Conservation (phyloP, 2,329 filamentous ascomycete genomes). For the Trichoderma sp. region DNA sequence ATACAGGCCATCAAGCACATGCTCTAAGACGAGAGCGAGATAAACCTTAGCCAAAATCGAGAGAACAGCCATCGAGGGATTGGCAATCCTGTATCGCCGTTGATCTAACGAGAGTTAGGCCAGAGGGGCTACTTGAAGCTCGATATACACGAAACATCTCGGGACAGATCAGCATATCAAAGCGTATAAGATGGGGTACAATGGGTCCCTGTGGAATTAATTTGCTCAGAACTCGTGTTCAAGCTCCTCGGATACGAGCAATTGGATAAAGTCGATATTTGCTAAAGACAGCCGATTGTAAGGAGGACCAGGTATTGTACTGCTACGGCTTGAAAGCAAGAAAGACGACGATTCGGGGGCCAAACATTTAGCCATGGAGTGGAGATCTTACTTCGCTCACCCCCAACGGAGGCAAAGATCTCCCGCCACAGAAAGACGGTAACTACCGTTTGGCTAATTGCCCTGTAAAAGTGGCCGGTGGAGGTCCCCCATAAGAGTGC, state of each 20-base stretch:
- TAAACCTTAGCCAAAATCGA: neutral
- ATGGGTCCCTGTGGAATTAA: neutral
- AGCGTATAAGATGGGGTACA: neutral
- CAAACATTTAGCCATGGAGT: too few species aligned
- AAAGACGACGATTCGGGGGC: too few species aligned
- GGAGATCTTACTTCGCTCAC: neutral
- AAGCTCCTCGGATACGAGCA: neutral
- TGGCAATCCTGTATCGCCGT: neutral
- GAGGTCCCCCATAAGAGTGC: too few species aligned
- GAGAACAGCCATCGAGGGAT: neutral
- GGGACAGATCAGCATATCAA: neutral
- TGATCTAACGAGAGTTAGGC: neutral
- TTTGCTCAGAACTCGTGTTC: neutral
- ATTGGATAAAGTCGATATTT: neutral
- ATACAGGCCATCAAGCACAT: neutral
- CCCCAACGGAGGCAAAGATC: neutral
- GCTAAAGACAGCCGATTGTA: neutral
- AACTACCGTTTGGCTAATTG: neutral
- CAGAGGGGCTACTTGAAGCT: neutral
- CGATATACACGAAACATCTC: neutral
- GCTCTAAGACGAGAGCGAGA: neutral
- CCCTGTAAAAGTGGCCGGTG: too few species aligned
- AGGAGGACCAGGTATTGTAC: neutral
- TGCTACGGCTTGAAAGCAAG: neutral
- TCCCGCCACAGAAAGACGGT: neutral